Evolutionary conservation across 192 early-diverging fungal genomes (phyloP).

Genomic region (Dimargaris xerosporica): DNA sequence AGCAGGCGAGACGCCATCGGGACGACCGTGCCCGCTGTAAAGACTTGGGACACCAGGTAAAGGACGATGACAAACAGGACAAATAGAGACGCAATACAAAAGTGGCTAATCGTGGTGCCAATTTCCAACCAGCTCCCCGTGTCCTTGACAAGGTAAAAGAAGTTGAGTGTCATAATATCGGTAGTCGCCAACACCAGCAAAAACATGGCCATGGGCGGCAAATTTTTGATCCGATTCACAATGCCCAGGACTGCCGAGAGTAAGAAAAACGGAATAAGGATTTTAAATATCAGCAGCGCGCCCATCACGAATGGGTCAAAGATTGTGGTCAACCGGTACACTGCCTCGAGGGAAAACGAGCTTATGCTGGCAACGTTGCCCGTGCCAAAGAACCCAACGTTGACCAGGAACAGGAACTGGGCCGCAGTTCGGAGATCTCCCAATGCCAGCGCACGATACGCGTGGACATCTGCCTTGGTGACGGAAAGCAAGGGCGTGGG

Average conservation of each 20-base stretch:
- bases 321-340: constrained; percentile 78
- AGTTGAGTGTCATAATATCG: constrained; percentile 90
- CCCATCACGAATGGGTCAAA: constrained; percentile 88
- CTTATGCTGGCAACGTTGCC: constrained; percentile 82
- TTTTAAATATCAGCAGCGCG: constrained; percentile 67
- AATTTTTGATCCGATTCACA: constrained; percentile 51
- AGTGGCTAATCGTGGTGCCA: constrained; percentile 90
- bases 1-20: constrained; percentile 19
- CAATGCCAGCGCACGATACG: neutral
- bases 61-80: constrained; percentile 81
- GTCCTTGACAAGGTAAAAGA: constrained; percentile 88
- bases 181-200: constrained; percentile 72
- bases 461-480: neutral
- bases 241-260: constrained; percentile 72
- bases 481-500: no score
- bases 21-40: constrained; percentile 15
- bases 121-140: constrained; percentile 93
- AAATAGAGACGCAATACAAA: constrained; percentile 84
- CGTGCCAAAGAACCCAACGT: constrained; percentile 91
- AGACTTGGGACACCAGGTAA: constrained; percentile 57
- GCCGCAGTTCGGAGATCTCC: constrained; percentile 1
- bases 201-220: constrained; percentile 79
- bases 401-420: constrained; percentile 73
- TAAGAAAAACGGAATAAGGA: constrained; percentile 89
- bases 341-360: constrained; percentile 73